Percentiles rank a stretch among this genome's conserved stretches.
Conservation (phyloP, 1,139 yeast genomes). For the Hemisphaericaspora xylanilytica region DNA sequence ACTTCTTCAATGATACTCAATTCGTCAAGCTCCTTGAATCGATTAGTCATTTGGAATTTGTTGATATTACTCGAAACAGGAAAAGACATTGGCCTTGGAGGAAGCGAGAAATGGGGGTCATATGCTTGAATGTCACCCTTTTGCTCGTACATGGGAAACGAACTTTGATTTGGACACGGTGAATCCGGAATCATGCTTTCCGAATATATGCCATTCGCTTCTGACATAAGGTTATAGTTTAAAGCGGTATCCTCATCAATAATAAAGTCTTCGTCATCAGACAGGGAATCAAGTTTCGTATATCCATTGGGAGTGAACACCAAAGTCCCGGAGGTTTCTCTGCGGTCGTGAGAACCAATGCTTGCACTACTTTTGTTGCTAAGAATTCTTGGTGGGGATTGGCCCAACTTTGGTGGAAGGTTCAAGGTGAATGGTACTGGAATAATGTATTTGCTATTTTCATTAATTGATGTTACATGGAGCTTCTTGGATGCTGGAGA, state of each 20-base stretch:
- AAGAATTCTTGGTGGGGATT: neutral
- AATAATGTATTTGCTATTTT: conserved; percentile 32
- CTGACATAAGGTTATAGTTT: too few species aligned
- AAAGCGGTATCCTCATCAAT: too few species aligned
- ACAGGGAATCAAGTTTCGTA: conserved; percentile 33
- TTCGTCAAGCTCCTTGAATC: conserved; percentile 22
- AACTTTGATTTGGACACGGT: too few species aligned
- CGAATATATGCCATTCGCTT: too few species aligned
- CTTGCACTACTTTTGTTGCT: neutral
- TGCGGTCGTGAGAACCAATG: conserved; percentile 10
- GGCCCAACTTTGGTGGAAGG: conserved; percentile 43
- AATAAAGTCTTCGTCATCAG: conserved; percentile 28
- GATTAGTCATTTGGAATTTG: conserved; percentile 8
- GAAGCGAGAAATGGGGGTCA: too few species aligned
- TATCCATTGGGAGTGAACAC: conserved; percentile 40
- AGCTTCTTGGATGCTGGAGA: conserved; percentile 39
- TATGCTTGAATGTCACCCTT: too few species aligned
- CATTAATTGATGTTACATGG: conserved; percentile 27
- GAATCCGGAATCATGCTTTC: too few species aligned
- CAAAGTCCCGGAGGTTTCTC: conserved; percentile 18
- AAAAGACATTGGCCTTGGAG: conserved; percentile 20
- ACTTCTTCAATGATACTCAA: conserved; percentile 46
- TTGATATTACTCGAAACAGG: conserved; percentile 22
- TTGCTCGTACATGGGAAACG: too few species aligned
- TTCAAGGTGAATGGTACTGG: conserved; percentile 46